A percentile compares a stretch with the other conserved stretches of the same genome.
Conservation (phyloP, 2,329 filamentous ascomycete genomes). For the Claviceps sp. region DNA sequence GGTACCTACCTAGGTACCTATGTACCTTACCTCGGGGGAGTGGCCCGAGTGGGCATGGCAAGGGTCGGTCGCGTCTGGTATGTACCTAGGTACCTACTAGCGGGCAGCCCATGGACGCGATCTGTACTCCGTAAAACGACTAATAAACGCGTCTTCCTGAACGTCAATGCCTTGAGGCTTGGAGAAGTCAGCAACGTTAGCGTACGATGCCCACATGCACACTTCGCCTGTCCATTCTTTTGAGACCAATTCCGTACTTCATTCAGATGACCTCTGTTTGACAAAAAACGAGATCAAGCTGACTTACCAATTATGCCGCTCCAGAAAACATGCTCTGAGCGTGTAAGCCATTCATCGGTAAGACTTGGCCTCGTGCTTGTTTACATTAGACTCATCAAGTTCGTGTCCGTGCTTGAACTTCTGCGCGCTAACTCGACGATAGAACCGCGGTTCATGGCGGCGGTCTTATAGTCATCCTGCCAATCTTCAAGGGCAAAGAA, state of each 20-base stretch:
- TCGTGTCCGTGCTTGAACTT: neutral
- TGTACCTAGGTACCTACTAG: conserved; percentile 1
- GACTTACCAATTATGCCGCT: conserved; percentile 20
- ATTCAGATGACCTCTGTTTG: conserved; percentile 6
- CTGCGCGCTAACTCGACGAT: conserved; percentile 2
- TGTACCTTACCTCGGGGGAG: no score
- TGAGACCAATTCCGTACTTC: neutral
- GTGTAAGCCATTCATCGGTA: conserved; percentile 21
- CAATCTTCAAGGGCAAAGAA: conserved; percentile 19
- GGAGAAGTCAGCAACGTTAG: neutral
- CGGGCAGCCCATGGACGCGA: conserved; percentile 1
- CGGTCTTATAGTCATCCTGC: conserved; percentile 39
- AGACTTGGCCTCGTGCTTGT: conserved; percentile 4
- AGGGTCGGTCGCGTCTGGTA: neutral
- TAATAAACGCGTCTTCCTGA: conserved; percentile 4
- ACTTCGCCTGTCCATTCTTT: neutral
- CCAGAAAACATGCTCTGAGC: conserved; percentile 28
- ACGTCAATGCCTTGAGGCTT: neutral
- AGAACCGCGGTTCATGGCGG: conserved; percentile 36
- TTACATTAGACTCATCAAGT: neutral
- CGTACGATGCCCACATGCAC: conserved; percentile 2
- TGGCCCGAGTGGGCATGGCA: neutral
- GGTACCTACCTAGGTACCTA: no score
- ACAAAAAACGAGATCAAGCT: conserved; percentile 2
- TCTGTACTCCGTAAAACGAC: neutral